phyloP scores from a whole-genome alignment of 2,329 filamentous ascomycete species.

The Hymenoscyphus occultus region DNA sequence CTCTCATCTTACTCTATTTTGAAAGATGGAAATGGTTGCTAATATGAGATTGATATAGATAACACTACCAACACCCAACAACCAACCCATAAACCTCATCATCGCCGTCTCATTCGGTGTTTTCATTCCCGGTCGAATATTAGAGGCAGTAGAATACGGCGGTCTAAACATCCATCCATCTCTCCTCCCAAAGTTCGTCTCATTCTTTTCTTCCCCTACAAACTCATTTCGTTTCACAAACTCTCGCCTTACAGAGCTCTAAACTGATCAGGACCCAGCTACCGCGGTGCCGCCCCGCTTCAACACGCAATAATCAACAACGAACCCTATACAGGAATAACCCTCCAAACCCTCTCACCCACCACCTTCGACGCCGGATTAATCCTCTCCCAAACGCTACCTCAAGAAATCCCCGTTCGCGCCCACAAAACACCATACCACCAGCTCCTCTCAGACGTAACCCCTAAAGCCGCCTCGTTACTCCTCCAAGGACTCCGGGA shows the following conservation, averaged over 20 bases:
- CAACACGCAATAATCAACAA: conserved; percentile 74
- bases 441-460: conserved; percentile 52
- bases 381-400: conserved; percentile 67
- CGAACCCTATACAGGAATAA: conserved; percentile 65
- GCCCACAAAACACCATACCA: conserved; percentile 46
- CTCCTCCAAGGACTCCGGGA: conserved; percentile 63
- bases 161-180: conserved; percentile 95
- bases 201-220: not conserved
- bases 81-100: conserved; percentile 65
- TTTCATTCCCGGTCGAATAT: conserved; percentile 75
- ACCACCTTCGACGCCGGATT: conserved; percentile 73
- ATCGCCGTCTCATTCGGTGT: conserved; percentile 93
- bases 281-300: conserved; percentile 82
- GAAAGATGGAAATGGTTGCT: not conserved
- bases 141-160: conserved; percentile 70
- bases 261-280: conserved; percentile 43
- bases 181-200: conserved; percentile 70
- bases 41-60: not conserved
- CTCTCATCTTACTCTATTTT: no score
- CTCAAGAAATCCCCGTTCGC: conserved; percentile 52
- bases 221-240: not conserved
- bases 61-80: conserved; percentile 48
- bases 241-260: not conserved
- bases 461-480: conserved; percentile 64
- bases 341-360: conserved; percentile 81